Evolutionary conservation across 83 land plant species (phyloP).

Genomic region (Diphasiastrum complanatum): DNA sequence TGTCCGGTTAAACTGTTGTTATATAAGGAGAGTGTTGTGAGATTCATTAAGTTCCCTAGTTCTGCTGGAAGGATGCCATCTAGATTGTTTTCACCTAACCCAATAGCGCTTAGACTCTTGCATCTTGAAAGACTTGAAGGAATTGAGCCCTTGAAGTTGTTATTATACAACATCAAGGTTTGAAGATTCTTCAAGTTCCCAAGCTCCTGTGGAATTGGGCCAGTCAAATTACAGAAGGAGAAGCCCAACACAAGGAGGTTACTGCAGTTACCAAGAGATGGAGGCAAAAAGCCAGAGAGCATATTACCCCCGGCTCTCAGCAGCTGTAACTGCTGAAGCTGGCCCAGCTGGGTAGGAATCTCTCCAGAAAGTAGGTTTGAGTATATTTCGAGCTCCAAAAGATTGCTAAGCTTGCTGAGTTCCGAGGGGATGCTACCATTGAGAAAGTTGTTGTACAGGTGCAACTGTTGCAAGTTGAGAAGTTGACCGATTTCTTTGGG

Average conservation of each 20-base stretch:
- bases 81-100: background rate
- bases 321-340: background rate
- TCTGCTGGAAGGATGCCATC: background rate
- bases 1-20: constrained; percentile 4
- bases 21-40: background rate
- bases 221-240: background rate
- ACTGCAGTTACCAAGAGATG: background rate
- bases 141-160: constrained; percentile 1
- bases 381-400: background rate
- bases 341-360: background rate
- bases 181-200: background rate
- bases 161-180: constrained; percentile 1
- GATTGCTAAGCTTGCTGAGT: background rate
- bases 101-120: background rate
- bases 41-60: background rate
- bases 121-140: background rate
- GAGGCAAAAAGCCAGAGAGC: background rate
- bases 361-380: constrained; percentile 5
- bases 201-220: background rate
- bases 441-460: constrained; percentile 3
- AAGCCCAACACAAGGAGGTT: background rate
- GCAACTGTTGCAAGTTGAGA: background rate
- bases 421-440: constrained; percentile 3
- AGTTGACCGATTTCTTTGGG: background rate
- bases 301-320: constrained; percentile 5